Evolutionary conservation across 2,329 filamentous ascomycete species (phyloP).

Genomic region (Cordyceps cateniannulata): DNA sequence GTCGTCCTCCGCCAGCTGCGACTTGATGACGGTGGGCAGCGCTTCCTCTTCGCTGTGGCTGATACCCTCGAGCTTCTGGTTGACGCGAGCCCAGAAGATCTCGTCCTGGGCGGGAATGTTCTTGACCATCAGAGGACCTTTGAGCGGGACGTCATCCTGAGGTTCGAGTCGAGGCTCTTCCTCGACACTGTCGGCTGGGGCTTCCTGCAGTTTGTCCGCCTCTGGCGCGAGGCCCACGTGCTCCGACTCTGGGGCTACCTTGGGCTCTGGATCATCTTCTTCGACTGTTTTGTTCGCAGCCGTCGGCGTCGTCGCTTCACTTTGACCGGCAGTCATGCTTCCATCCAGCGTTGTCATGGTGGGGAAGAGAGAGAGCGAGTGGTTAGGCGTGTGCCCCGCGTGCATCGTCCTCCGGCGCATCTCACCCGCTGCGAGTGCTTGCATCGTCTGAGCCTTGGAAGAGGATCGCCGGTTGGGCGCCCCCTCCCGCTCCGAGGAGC

Average conservation of each 20-base stretch:
- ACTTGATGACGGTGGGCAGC: constrained; percentile 35
- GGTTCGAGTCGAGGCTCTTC: constrained; percentile 29
- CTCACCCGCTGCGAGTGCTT: constrained; percentile 42
- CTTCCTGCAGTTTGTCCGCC: neutral
- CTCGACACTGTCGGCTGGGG: neutral
- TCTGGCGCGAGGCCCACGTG: neutral
- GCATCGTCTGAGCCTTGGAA: constrained; percentile 37
- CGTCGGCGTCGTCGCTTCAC: constrained; percentile 25
- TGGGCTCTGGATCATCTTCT: neutral
- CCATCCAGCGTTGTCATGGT: constrained; percentile 36
- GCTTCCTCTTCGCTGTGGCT: constrained; percentile 40
- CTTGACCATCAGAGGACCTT: constrained; percentile 46
- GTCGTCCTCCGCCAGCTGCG: constrained; percentile 24
- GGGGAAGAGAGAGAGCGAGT: constrained; percentile 47
- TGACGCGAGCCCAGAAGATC: constrained; percentile 43
- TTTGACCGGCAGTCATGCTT: constrained; percentile 21
- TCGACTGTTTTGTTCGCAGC: constrained; percentile 8
- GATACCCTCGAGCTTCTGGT: constrained; percentile 46
- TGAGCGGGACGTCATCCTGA: constrained; percentile 39
- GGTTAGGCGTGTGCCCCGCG: constrained; percentile 57
- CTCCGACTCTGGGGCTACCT: neutral
- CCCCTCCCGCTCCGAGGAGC: constrained; percentile 7
- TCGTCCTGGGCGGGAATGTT: constrained; percentile 52
- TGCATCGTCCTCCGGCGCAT: constrained; percentile 51
- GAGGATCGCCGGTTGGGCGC: constrained; percentile 21